Evolutionary conservation across 1,284 basidiomycete genomes (phyloP).

Genomic region (Mycena sp.): DNA sequence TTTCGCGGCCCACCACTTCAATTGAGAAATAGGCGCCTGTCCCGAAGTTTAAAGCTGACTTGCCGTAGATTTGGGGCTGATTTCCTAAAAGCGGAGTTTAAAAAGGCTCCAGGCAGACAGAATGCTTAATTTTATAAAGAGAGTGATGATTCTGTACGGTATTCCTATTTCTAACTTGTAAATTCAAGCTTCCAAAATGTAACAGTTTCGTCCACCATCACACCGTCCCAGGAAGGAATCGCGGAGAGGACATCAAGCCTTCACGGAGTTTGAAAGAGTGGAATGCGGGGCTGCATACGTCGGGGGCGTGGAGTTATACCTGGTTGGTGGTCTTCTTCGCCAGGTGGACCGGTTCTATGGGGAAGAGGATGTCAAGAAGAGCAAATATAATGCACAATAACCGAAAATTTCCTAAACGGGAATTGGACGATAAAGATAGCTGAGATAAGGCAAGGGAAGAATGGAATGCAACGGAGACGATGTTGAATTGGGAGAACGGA

Average conservation of each 20-base stretch:
- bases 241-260: background rate
- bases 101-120: too few species aligned
- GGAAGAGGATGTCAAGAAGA: background rate
- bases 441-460: too few species aligned
- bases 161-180: background rate
- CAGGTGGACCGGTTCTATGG: slow-evolving; percentile 3
- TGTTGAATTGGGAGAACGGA: too few species aligned
- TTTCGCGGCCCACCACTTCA: too few species aligned
- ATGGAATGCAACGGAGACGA: too few species aligned
- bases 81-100: too few species aligned
- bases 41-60: too few species aligned
- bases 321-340: background rate
- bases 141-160: background rate
- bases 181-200: background rate
- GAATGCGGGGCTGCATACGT: too few species aligned
- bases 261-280: background rate
- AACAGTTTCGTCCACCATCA: background rate
- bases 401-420: background rate
- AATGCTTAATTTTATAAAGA: too few species aligned
- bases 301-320: background rate
- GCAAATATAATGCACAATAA: slow-evolving; percentile 3
- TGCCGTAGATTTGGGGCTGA: too few species aligned
- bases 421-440: too few species aligned
- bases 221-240: background rate
- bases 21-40: too few species aligned